Evolutionary conservation across 1,284 basidiomycete species (phyloP).

Genomic region (Ganoderma leucocontextum): DNA sequence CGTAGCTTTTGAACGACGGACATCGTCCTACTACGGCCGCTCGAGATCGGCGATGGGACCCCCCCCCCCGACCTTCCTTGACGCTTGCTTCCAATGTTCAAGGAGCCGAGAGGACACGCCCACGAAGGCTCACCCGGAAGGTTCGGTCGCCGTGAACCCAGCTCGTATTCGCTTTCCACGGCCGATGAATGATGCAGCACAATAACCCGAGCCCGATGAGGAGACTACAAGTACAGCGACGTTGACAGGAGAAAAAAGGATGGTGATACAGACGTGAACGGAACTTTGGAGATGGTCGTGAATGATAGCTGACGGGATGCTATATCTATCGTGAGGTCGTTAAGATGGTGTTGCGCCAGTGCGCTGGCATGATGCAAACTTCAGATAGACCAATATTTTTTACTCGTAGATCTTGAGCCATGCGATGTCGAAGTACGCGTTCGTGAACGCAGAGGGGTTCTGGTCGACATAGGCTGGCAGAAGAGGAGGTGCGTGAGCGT

Average conservation of each 20-base stretch:
- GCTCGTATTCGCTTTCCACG: background rate
- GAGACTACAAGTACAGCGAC: background rate
- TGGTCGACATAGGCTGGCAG: constrained; percentile 63
- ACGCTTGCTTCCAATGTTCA: no score
- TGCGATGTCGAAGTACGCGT: constrained; percentile 76
- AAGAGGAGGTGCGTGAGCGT: background rate
- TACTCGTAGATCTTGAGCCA: constrained; percentile 51
- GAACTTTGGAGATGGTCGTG: background rate
- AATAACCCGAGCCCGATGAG: background rate
- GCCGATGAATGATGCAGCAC: background rate
- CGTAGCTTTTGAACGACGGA: no score
- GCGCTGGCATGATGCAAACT: no score
- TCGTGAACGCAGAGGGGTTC: constrained; percentile 67
- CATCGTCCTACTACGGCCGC: no score
- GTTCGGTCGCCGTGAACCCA: background rate
- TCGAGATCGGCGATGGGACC: no score
- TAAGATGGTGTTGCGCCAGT: background rate
- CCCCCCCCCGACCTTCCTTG: no score
- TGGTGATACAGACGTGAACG: background rate
- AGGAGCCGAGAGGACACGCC: no score
- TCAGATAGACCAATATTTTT: background rate
- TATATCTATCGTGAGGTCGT: background rate
- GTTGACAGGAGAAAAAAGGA: no score
- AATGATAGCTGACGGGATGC: background rate
- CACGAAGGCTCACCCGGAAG: background rate